Conservation (phyloP, 108 stramenopile genomes). For the Mediolabrus comicus region DNA sequence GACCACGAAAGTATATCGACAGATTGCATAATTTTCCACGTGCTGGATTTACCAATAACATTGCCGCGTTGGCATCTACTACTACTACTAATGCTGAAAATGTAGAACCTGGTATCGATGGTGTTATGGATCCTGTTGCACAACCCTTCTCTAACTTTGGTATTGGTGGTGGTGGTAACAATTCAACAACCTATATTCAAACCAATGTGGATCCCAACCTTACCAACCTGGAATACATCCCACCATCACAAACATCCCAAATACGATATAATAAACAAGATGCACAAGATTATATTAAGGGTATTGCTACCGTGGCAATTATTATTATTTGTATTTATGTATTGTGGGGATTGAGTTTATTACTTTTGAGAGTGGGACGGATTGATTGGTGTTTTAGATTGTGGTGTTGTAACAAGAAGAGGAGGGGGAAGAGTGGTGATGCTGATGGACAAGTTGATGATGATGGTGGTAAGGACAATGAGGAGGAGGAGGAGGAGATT, state of each 20-base stretch:
- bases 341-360: not conserved
- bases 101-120: too few species aligned
- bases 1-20: not conserved
- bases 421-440: not conserved
- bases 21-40: not conserved
- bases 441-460: not conserved
- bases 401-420: not conserved
- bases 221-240: not conserved
- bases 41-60: not conserved
- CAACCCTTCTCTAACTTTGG: not conserved
- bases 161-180: not conserved
- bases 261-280: not conserved
- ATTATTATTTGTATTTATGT: not conserved
- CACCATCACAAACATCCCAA: not conserved
- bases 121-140: too few species aligned
- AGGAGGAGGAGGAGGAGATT: not conserved
- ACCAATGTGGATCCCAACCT: not conserved
- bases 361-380: not conserved
- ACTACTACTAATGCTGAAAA: too few species aligned
- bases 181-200: not conserved
- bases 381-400: not conserved
- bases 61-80: not conserved
- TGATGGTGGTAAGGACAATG: not conserved
- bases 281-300: conserved; percentile 7
- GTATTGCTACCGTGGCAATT: not conserved